phyloP scores from a whole-genome alignment of 768 basidiomycete genomes.

The Leccinum incarnatum region DNA sequence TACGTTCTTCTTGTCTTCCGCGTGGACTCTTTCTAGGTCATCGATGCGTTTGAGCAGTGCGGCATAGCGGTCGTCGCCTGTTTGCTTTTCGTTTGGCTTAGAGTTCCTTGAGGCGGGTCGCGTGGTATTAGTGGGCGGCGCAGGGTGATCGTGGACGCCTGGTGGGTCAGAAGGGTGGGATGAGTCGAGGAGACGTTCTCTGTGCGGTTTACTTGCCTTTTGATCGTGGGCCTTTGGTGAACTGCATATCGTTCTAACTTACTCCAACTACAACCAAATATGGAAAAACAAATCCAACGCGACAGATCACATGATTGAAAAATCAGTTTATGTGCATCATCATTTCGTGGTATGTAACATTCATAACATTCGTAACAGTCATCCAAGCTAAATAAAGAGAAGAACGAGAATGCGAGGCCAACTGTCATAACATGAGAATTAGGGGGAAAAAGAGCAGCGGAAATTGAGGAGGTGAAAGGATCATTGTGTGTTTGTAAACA shows the following conservation, averaged over 20 bases:
- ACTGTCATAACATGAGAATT: constrained; percentile 12
- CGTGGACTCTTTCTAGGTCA: constrained; percentile 58
- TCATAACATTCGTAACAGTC: constrained; percentile 29
- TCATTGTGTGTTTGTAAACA: constrained; percentile 1
- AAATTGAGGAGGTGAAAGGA: constrained; percentile 2
- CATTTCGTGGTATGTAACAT: constrained; percentile 27
- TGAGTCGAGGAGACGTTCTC: not conserved
- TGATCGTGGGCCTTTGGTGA: constrained; percentile 45
- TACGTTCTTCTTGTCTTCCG: constrained; percentile 65
- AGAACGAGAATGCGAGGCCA: not conserved
- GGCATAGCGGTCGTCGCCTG: constrained; percentile 47
- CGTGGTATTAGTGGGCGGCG: constrained; percentile 3
- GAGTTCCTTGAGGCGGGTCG: constrained; percentile 29
- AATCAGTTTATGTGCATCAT: constrained; percentile 18
- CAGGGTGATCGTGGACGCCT: constrained; percentile 32
- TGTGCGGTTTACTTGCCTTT: constrained; percentile 5
- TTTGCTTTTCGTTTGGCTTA: constrained; percentile 19
- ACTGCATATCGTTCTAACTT: constrained; percentile 31
- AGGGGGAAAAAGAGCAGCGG: constrained; percentile 7
- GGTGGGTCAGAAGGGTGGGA: constrained; percentile 29
- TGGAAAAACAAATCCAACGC: constrained; percentile 18
- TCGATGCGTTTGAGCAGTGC: constrained; percentile 61
- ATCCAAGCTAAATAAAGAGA: constrained; percentile 15
- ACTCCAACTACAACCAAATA: constrained; percentile 20
- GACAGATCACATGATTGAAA: constrained; percentile 13